These are phyloP conservation scores for Boletus rufocinnamomeus DNA, from an alignment of 768 basidiomycete species.

Conservation along the genomic window DNA sequence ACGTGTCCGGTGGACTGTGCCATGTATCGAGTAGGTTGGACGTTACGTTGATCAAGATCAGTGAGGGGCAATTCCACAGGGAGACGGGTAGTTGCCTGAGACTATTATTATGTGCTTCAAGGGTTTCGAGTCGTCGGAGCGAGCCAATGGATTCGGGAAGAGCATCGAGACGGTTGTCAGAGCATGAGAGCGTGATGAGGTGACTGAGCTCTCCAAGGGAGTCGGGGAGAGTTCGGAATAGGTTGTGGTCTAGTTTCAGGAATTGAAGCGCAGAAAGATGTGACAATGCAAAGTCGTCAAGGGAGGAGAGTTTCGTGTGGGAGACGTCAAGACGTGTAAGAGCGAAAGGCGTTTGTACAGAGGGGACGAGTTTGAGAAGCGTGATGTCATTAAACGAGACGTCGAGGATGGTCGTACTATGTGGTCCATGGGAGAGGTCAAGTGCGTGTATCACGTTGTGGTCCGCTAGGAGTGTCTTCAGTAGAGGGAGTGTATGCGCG, in stretches of 20 bases:
- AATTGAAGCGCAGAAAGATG: constrained; percentile 70
- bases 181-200: constrained; percentile 77
- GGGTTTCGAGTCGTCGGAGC: constrained; percentile 67
- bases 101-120: constrained; percentile 93
- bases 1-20: constrained; percentile 57
- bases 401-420: constrained; percentile 58
- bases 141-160: constrained; percentile 78
- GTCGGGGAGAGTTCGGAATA: constrained; percentile 83
- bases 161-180: constrained; percentile 83
- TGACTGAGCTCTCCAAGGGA: constrained; percentile 71
- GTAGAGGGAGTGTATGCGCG: constrained; percentile 65
- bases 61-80: constrained; percentile 81
- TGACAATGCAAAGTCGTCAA: constrained; percentile 72
- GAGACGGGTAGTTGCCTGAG: constrained; percentile 70
- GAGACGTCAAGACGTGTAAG: constrained; percentile 85
- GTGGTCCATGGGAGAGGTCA: constrained; percentile 72
- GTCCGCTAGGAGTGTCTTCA: constrained; percentile 73
- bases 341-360: constrained; percentile 47
- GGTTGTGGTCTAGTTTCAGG: constrained; percentile 84
- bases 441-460: constrained; percentile 82
- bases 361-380: constrained; percentile 61
- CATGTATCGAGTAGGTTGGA: constrained; percentile 82
- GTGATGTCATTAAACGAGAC: constrained; percentile 91
- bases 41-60: constrained; percentile 78
- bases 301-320: constrained; percentile 80